These are phyloP conservation scores for Gynochthodes officinalis DNA, from an alignment of 257 asterid species.

Conservation along the genomic window DNA sequence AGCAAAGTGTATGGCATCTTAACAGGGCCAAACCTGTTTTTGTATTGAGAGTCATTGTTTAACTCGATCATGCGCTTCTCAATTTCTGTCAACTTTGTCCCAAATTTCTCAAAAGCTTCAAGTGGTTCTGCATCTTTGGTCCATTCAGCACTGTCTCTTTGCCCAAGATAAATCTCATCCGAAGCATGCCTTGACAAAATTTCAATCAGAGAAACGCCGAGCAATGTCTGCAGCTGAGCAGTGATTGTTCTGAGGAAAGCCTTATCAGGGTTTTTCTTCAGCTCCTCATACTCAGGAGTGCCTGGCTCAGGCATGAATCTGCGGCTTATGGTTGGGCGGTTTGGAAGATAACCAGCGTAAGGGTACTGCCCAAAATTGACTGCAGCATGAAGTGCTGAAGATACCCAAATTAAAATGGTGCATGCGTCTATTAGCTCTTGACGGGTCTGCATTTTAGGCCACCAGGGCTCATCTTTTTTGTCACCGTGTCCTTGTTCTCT, in stretches of 20 bases:
- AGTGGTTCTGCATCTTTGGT: conserved; percentile 45
- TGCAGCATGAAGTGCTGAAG: conserved; percentile 82
- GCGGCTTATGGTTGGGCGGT: conserved; percentile 62
- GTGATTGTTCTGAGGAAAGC: conserved; percentile 57
- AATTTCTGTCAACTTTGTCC: conserved; percentile 40
- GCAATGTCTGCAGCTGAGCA: conserved; percentile 47
- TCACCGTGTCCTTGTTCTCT: conserved; percentile 66
- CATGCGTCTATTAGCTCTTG: conserved; percentile 52
- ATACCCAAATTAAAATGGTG: conserved; percentile 64
- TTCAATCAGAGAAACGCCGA: conserved; percentile 57
- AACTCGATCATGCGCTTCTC: conserved; percentile 38
- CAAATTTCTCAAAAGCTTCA: conserved; percentile 51
- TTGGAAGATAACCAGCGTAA: conserved; percentile 57
- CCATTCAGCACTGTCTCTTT: conserved; percentile 60
- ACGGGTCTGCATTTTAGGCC: conserved; percentile 62
- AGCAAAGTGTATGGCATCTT: conserved; percentile 68
- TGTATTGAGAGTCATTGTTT: conserved; percentile 44
- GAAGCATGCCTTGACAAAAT: conserved; percentile 67
- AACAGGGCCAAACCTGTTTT: conserved; percentile 62
- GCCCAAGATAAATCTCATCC: conserved; percentile 64
- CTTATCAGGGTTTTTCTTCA: conserved; percentile 48
- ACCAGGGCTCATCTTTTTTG: conserved; percentile 65
- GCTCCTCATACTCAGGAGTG: conserved; percentile 60
- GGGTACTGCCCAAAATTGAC: conserved; percentile 69
- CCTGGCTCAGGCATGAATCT: conserved; percentile 56